These are phyloP conservation scores for Phylloporus sp. DNA, from an alignment of 1,284 basidiomycete species.

Conservation along the genomic window DNA sequence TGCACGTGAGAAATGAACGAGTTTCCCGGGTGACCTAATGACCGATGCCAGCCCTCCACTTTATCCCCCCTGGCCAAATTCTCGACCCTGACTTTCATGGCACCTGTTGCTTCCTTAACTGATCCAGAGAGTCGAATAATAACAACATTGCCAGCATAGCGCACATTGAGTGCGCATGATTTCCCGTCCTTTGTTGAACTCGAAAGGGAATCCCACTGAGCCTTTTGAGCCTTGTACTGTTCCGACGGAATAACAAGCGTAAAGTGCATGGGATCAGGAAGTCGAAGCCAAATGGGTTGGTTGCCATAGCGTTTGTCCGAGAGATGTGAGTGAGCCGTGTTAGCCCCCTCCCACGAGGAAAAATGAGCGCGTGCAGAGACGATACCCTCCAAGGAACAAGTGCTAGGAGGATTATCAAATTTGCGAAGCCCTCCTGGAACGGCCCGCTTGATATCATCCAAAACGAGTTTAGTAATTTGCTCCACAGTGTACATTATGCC, in stretches of 20 bases:
- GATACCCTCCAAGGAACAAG: slow-evolving; percentile 28
- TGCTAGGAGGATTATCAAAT: slow-evolving; percentile 27
- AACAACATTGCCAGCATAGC: slow-evolving; percentile 24
- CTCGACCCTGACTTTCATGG: slow-evolving; percentile 63
- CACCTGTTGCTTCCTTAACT: slow-evolving; percentile 52
- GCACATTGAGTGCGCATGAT: slow-evolving; percentile 33
- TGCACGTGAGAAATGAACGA: slow-evolving; percentile 41
- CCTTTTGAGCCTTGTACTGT: slow-evolving; percentile 55
- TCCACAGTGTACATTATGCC: not conserved
- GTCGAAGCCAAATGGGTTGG: slow-evolving; percentile 39
- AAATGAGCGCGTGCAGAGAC: slow-evolving; percentile 46
- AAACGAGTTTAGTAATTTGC: slow-evolving; percentile 19
- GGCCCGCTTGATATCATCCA: slow-evolving; percentile 23
- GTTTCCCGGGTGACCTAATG: slow-evolving; percentile 36
- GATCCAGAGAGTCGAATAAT: slow-evolving; percentile 38
- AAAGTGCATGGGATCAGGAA: slow-evolving; percentile 51
- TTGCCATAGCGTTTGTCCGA: slow-evolving; percentile 33
- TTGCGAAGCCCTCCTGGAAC: slow-evolving; percentile 19
- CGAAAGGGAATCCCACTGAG: slow-evolving; percentile 49
- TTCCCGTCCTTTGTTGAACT: slow-evolving; percentile 37
- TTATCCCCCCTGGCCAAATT: slow-evolving; percentile 53
- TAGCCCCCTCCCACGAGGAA: slow-evolving; percentile 50
- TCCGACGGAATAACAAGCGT: slow-evolving; percentile 47
- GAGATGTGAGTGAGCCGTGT: slow-evolving; percentile 40
- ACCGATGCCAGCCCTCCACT: slow-evolving; percentile 53